Evolutionary conservation across 1,284 basidiomycete species (phyloP), one percentile per base, ranked within the genome.

Genomic region (Malassezia arunalokei): DNA sequence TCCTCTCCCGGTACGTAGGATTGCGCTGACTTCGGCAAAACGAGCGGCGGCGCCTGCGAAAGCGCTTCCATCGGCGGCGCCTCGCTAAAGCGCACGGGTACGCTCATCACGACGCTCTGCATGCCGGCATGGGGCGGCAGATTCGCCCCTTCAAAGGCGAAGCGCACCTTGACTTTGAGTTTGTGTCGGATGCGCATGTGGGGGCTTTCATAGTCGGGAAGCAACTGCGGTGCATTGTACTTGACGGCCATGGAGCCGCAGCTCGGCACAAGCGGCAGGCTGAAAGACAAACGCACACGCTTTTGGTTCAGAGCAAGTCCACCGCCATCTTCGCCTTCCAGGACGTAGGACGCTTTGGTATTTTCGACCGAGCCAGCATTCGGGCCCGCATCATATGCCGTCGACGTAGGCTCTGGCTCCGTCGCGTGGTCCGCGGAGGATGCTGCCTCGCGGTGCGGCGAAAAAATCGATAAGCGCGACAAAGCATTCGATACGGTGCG

Each of bases 11-110:
- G 53, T 17, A 55, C 43, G 40, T 49, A 55, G 17, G 15, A 3
- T 6, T 29, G 43, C 12, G 53, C 53, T 9, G 30, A 15, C 8
- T 35, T 15, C 1, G 53, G 53, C 14, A 55, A 40, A 15, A 55
- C 48, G 15, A 55, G 33, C 17, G 53, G 53, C 30, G 53, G 42
- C n/a, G 47, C 43, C 43, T 70, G 67, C 40, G 68, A 64, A 8
- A 66, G 63, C 33, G 68, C 64, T 48, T 73, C 68, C 27, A 56
- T 54, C 0, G 70, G 67, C 14, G 70, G 64, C 30, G 65, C 60
- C 41, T 73, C 70, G 5, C 65, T 73, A 51, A 73, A 73, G 27
- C 70, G 68, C 20, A 71, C 65, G 3, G 70, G 70, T 1, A 73
- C 68, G 39, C 66, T 66, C 66, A 73, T 65, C 27, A 73, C 64